phyloP scores from a whole-genome alignment of 345 rosid species.

The Brassica incana region DNA sequence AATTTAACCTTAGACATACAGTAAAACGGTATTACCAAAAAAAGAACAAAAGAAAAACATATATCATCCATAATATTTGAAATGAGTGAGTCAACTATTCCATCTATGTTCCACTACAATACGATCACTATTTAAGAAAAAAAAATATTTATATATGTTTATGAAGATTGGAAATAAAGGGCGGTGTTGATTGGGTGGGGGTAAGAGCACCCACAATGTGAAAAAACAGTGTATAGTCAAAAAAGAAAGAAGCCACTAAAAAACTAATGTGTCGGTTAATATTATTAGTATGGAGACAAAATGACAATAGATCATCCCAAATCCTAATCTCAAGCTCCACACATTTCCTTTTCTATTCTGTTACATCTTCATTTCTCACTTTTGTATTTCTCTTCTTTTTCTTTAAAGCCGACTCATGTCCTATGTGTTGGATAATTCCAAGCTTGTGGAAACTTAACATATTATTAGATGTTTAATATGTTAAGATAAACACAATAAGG shows the following conservation, averaged over 20 bases:
- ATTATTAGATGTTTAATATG: too few relatives aligned
- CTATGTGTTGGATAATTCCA: neutral
- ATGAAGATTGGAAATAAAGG: conserved; percentile 9
- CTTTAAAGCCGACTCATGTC: conserved; percentile 11
- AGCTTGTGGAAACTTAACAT: too few relatives aligned
- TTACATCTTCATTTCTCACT: conserved; percentile 24
- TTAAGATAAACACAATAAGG: too few relatives aligned
- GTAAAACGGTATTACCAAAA: neutral
- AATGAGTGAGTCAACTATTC: neutral
- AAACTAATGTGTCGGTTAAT: conserved; percentile 25
- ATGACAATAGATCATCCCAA: conserved; percentile 2
- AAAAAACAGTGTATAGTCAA: conserved; percentile 14
- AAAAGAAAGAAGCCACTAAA: conserved; percentile 26
- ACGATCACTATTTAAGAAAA: neutral
- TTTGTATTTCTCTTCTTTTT: neutral
- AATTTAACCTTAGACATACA: neutral
- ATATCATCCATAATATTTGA: neutral
- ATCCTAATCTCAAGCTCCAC: conserved; percentile 18
- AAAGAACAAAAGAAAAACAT: neutral
- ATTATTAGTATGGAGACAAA: conserved; percentile 12
- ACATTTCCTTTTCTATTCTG: conserved; percentile 36
- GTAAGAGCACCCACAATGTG: conserved; percentile 28
- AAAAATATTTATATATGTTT: neutral
- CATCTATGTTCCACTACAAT: conserved; percentile 23
- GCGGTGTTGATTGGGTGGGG: conserved; percentile 32